A percentile compares a stretch with the other conserved stretches of the same genome.
phyloP scores from a whole-genome alignment of 2,329 filamentous ascomycete genomes.

The Diaporthe citrichinensis region DNA sequence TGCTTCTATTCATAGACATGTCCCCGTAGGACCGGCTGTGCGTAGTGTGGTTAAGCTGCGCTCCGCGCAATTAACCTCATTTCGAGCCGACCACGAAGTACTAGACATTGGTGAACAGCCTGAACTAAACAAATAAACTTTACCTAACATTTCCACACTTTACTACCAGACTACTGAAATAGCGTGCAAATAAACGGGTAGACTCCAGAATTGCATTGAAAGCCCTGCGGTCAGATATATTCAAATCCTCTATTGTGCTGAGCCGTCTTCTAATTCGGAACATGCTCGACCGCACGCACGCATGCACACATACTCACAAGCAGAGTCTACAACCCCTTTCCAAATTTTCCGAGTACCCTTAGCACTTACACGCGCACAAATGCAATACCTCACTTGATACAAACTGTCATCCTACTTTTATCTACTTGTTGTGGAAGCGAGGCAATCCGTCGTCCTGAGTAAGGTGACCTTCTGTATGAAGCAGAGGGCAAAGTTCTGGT shows the following conservation, averaged over 20 bases:
- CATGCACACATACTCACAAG: too few species aligned
- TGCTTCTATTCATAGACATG: background rate
- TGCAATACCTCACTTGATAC: background rate
- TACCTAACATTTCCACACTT: background rate
- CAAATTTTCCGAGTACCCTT: too few species aligned
- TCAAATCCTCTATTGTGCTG: background rate
- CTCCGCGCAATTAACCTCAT: background rate
- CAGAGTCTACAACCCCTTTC: too few species aligned
- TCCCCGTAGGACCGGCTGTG: background rate
- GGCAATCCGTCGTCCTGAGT: background rate
- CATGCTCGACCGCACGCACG: background rate
- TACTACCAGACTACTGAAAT: background rate
- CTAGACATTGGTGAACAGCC: background rate
- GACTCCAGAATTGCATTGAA: background rate
- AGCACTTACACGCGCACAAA: background rate
- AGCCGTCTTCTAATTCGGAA: background rate
- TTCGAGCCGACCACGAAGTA: too few species aligned
- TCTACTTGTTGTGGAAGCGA: background rate
- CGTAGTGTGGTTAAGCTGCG: background rate
- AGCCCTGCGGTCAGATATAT: background rate
- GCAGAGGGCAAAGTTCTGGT: background rate
- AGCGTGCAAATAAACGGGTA: background rate
- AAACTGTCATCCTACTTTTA: background rate
- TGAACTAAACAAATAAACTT: background rate
- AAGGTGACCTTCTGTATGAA: background rate